Conservation (phyloP, 2,329 filamentous ascomycete genomes). For the Berkeleyomyces basicola region DNA sequence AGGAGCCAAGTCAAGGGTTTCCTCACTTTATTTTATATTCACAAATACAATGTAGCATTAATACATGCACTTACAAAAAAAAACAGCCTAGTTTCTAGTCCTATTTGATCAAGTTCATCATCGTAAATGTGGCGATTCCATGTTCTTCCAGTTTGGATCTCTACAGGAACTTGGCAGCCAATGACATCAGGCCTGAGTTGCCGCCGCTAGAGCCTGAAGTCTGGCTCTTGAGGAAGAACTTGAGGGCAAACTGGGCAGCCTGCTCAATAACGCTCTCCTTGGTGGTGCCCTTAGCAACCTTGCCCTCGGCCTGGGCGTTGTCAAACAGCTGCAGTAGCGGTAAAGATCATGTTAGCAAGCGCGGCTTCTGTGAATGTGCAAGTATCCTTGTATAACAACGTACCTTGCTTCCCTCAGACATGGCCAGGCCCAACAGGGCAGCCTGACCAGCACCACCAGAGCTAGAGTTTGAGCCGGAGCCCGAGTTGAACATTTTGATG, state of each 20-base stretch:
- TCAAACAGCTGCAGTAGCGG: conserved; percentile 36
- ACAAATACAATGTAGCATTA: background rate
- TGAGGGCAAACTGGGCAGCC: conserved; percentile 73
- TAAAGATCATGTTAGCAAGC: background rate
- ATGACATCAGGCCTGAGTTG: conserved; percentile 29
- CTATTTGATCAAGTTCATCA: background rate
- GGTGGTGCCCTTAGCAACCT: conserved; percentile 40
- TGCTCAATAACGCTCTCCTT: conserved; percentile 68
- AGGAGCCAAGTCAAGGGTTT: too few species aligned
- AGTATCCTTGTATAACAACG: conserved; percentile 12
- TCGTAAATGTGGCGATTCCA: background rate
- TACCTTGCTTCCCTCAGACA: conserved; percentile 73
- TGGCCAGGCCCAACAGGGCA: conserved; percentile 68
- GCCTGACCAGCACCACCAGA: conserved; percentile 34
- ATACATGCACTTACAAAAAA: too few species aligned
- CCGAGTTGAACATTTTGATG: conserved; percentile 58
- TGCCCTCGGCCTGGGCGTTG: conserved; percentile 36
- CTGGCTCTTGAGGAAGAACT: conserved; percentile 73
- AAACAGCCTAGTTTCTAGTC: background rate
- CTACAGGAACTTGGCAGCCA: conserved; percentile 33
- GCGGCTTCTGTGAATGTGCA: background rate
- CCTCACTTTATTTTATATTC: background rate
- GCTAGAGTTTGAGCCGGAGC: conserved; percentile 26
- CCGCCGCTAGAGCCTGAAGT: conserved; percentile 24
- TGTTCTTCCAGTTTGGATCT: background rate